Evolutionary conservation across 345 rosid genomes (phyloP), one percentile per base, ranked within the genome.

Genomic region (Eucalyptus marginata): DNA sequence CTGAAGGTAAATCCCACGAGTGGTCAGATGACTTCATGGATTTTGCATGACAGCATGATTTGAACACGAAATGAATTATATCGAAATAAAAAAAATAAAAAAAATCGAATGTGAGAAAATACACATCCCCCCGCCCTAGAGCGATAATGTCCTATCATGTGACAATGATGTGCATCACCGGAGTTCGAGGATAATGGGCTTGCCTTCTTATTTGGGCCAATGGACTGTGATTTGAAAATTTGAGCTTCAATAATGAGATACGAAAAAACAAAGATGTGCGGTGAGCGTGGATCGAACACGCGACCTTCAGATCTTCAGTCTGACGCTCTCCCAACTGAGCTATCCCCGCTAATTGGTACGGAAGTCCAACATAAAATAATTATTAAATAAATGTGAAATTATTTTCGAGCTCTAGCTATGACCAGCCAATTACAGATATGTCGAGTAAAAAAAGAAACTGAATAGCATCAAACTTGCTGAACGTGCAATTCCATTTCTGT

Each of bases 281-380:
- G 96, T 94, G 97, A 94, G 93, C 98, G 93, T 96, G 93, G 96
- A 95, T 93, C 96, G 97, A 96, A 95, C 97, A 95, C 95, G 96
- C 93, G 98, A 92, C 98, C 97, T 95, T 95, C 96, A 95, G 97
- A 95, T 96, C 98, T 96, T 95, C 96, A 95, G 97, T 95, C 97
- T 95, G 96, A 96, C 94, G 97, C 98, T 95, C 95, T 94, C 98
- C 97, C 98, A 95, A 95, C 96, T 94, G 95, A 95, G 96, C 97
- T 96, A 96, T 94, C 96, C 96, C 96, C 96, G 94, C 95, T 22
- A 1, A 1, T 2, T 5, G 14, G 80, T 14, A 4, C 0, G 0
- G 1, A 24, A 4, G 29, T 25, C 6, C 33, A 3, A 6, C 8
- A 13, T 62, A 13, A 27, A 29, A 13, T 29, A 6, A 3, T 62